A percentile compares a stretch with the other conserved stretches of the same genome.
Conservation (phyloP, 345 rosid genomes). For the Ailanthus altissimus region DNA sequence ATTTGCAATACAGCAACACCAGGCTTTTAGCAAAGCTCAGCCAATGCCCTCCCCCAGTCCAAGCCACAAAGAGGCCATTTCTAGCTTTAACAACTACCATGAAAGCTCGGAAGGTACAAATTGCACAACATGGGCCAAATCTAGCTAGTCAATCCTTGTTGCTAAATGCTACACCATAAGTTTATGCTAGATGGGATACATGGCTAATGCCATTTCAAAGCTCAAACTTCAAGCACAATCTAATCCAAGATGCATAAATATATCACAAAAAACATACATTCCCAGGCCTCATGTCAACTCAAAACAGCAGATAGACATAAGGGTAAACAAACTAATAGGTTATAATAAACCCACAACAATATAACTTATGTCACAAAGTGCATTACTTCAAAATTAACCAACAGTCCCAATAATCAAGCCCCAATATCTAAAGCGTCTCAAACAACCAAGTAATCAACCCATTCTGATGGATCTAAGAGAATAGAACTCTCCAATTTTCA, state of each 20-base stretch:
- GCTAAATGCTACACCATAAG: not conserved
- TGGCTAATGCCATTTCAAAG: not conserved
- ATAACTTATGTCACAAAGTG: not conserved
- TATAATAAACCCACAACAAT: not conserved
- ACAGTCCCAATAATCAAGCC: not conserved
- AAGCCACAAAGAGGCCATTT: not conserved
- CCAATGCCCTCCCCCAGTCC: not conserved
- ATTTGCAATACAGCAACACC: not conserved
- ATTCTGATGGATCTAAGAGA: not conserved
- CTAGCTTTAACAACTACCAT: not conserved
- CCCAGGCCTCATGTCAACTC: not conserved
- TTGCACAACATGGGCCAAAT: not conserved
- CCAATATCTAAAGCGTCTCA: not conserved
- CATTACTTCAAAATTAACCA: not conserved
- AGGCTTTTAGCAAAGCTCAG: not conserved
- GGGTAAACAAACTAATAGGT: not conserved
- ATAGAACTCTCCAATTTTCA: not conserved
- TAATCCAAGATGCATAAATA: not conserved
- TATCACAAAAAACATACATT: not conserved
- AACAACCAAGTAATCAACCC: not conserved
- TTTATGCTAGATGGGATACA: not conserved
- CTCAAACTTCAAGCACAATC: not conserved
- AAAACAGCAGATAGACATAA: not conserved
- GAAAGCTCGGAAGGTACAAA: not conserved
- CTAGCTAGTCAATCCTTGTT: not conserved